Evolutionary conservation across 1,284 basidiomycete species (phyloP), one percentile per base, ranked within the genome.

Genomic region (Leucoagaricus sp.): DNA sequence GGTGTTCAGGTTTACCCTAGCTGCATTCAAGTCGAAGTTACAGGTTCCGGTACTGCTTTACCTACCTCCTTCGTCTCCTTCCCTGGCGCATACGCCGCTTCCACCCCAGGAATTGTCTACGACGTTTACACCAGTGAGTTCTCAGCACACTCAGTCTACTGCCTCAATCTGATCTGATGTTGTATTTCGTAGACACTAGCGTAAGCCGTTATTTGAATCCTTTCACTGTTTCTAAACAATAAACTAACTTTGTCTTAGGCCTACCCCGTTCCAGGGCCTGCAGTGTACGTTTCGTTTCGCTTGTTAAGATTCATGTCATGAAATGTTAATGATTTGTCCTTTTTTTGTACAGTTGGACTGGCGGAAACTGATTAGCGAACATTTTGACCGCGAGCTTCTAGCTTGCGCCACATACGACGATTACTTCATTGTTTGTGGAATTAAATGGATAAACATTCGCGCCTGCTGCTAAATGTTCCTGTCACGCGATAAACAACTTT

Each of bases 61-160:
- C 81, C 80, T 3, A 76, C 75, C 1, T 73, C 75, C 0, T 74
- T 83, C 29, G 81, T 83, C 8, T 74, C 80, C 3, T 82, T 83
- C 74, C 81, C 81, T 31, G 75, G 74, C 26, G 80, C 81, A 3
- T 83, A 83, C 63, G 79, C 75, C 7, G 61, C 72, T 1, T 66
- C 57, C 17, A 82, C 78, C 13, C 79, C 76, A 33, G 81, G 76
- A 59, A 67, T 71, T 29, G 69, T 73, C 1, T 79, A 63, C 58
- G 73, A 79, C 61, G 67, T 71, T 26, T 78, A 80, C 60, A 68
- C 64, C 13, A 72, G 73, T 74, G 57, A 65, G 71, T 60, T 15
- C 36, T n/a, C n/a, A 49, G 19, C 28, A n/a, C n/a, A n/a, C 13
- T 42, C 29, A 41, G 10, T 41, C 29, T 21, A 4, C 12, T 26